Conservation (phyloP, 257 asterid genomes). For the Fraxinus americana region DNA sequence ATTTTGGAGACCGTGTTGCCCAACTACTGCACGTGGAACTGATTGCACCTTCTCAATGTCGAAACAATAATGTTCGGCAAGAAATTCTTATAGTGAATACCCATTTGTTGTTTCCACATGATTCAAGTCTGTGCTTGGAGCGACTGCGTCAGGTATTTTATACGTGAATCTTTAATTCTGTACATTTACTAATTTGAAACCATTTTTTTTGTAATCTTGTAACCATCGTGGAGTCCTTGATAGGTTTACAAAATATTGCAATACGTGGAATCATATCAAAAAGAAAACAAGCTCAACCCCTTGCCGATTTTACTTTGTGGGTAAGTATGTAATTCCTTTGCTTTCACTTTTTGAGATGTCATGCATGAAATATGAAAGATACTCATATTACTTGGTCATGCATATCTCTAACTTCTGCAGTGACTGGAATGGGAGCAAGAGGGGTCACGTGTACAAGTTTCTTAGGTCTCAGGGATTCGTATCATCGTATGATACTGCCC, state of each 20-base stretch:
- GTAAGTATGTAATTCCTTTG: constrained; percentile 38
- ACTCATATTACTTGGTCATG: constrained; percentile 11
- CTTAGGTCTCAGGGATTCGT: constrained; percentile 96
- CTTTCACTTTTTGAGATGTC: background rate
- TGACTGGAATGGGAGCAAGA: constrained; percentile 98
- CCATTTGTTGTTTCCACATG: constrained; percentile 88
- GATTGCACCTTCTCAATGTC: constrained; percentile 57
- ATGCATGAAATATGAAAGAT: background rate
- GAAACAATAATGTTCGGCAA: constrained; percentile 55
- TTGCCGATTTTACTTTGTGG: constrained; percentile 93
- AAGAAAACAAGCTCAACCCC: constrained; percentile 83
- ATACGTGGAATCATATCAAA: constrained; percentile 81
- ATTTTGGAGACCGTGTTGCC: constrained; percentile 98
- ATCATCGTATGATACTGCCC: constrained; percentile 96
- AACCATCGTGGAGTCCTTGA: constrained; percentile 16
- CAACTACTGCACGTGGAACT: constrained; percentile 91
- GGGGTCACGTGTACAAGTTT: constrained; percentile 92
- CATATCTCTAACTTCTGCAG: constrained; percentile 40
- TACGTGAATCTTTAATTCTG: background rate
- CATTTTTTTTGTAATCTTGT: background rate
- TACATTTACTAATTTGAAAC: background rate
- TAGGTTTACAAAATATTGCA: constrained; percentile 95
- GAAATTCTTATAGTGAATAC: constrained; percentile 96
- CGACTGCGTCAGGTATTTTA: constrained; percentile 85
- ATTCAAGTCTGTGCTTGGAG: constrained; percentile 90